Base-by-base conservation (phyloP, 1,139 yeast species). In the Hyphopichia fennica region DNA sequence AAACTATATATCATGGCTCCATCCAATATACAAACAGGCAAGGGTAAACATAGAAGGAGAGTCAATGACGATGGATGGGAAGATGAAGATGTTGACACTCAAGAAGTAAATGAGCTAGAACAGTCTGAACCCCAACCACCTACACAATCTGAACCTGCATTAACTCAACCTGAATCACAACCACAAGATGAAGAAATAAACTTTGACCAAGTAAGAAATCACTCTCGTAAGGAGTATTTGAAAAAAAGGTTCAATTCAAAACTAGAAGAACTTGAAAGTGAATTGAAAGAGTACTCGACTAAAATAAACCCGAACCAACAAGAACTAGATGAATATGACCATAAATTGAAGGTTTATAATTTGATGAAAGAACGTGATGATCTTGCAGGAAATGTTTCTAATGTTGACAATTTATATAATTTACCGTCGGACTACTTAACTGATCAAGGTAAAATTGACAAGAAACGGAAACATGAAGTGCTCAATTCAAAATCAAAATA, bases 371-470 rank as follows among this genome's bases (percentile, higher is more conserved):
- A 57, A 62, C 37, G 76, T 69, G 47, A 69, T 77, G 45, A 63
- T 65, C 49, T 54, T 11, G 55, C 67, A 3, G 73, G 68, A 28
- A 54, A 61, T 10, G 58, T 52, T 3, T 53, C 51, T 13, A 27
- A 42, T 1, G 42, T 34, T 4, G 59, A 60, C 3, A 72, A 68
- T 1, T 18, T 38, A 18, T 84, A 81, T 51, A 62, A 66, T n/a
- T 50, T 83, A 23, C 87, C 87, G 0, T 79, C 75, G 19, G 87
- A 81, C 43, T 76, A 78, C 51, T 48, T 75, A 15, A 75, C 76
- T 2, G 72, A 68, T 20, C 68, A 72, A 15, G 85, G 85, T 10
- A 72, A 69, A 38, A 64, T 79, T 13, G 86, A 82, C 47, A 65
- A 68, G 28, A 75, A 72, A 54, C 65, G 79, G 39, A 84, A 82